Conservation (phyloP, 306 rosid genomes). For the Oxytropis ochrocephala region DNA sequence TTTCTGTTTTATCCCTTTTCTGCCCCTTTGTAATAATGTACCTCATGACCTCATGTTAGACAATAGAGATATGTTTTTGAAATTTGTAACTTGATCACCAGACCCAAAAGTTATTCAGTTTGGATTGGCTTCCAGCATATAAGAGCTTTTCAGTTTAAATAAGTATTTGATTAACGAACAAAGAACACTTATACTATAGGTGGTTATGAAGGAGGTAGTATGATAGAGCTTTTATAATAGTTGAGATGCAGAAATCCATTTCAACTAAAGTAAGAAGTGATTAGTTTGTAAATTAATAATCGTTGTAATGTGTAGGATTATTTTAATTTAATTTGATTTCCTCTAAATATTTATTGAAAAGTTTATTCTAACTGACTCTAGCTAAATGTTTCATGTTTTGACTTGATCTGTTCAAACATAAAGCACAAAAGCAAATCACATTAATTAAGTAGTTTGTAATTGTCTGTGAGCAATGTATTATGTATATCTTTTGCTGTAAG, state of each 20-base stretch:
- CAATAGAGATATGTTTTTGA: not conserved
- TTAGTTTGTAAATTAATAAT: not conserved
- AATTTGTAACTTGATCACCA: not conserved
- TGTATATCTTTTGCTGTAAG: not conserved
- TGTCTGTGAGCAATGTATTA: not conserved
- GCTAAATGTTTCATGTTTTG: not conserved
- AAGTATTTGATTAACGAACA: not conserved
- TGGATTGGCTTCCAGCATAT: not conserved
- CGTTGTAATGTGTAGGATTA: not conserved
- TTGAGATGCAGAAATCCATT: not conserved
- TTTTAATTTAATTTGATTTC: not conserved
- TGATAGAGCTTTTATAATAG: not conserved
- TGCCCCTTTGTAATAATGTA: not conserved
- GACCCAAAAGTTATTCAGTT: not conserved
- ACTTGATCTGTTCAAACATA: not conserved
- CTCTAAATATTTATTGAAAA: not conserved
- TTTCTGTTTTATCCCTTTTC: not conserved
- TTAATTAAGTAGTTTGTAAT: not conserved
- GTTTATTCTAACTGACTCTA: not conserved
- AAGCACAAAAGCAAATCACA: not conserved
- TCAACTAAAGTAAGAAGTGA: not conserved
- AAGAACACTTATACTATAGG: not conserved
- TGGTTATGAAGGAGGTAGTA: not conserved
- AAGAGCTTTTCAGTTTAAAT: not conserved
- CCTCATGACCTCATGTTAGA: constrained; percentile 5